Evolutionary conservation across 192 early-diverging fungal genomes (phyloP).

Genomic region (Dissophora ornata): DNA sequence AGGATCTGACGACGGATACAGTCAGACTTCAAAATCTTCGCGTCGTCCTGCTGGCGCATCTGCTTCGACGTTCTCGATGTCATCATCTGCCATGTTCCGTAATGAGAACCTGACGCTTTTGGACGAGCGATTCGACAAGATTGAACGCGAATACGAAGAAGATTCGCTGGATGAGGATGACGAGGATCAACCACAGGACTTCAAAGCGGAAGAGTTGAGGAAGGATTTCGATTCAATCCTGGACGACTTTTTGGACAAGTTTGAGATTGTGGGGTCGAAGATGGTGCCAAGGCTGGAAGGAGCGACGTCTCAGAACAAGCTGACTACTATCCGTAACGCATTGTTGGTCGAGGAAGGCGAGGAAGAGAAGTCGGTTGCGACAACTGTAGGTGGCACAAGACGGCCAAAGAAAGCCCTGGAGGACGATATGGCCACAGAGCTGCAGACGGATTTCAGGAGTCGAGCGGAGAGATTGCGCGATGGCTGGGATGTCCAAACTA

Average conservation of each 20-base stretch:
- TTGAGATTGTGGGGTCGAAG: constrained; percentile 76
- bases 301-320: constrained; percentile 66
- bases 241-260: constrained; percentile 83
- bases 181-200: constrained; percentile 63
- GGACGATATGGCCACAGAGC: constrained; percentile 62
- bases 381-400: constrained; percentile 47
- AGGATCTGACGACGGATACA: constrained; percentile 61
- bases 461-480: constrained; percentile 60
- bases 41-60: constrained; percentile 46
- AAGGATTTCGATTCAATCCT: constrained; percentile 81
- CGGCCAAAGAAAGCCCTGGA: constrained; percentile 61
- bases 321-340: constrained; percentile 70
- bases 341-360: constrained; percentile 59
- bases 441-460: constrained; percentile 60
- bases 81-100: constrained; percentile 93
- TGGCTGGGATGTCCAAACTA: constrained; percentile 93
- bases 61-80: constrained; percentile 84
- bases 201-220: constrained; percentile 63
- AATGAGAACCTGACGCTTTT: constrained; percentile 89
- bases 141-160: constrained; percentile 71
- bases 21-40: constrained; percentile 29
- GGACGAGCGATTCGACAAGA: constrained; percentile 94
- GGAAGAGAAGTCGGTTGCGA: constrained; percentile 40
- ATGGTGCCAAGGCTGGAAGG: constrained; percentile 77
- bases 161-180: constrained; percentile 65